Evolutionary conservation across 768 basidiomycete species (phyloP), one percentile per base, ranked within the genome.

Genomic region (Leccinellum luteum): DNA sequence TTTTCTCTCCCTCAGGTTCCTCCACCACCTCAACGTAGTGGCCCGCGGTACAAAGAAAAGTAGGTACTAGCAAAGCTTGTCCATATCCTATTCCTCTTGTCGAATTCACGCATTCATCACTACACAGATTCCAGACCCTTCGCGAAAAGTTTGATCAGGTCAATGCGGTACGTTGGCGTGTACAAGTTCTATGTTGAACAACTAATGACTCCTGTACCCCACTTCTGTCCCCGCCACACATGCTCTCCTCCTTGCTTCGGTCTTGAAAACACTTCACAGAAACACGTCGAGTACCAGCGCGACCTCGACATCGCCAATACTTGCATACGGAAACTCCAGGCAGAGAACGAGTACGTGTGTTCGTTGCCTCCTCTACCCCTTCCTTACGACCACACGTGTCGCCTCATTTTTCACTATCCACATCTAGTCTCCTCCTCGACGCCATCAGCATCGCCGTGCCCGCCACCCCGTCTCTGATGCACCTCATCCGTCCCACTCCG

Each of bases 121-220:
- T 12, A 31, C 21, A 3, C 21, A 73, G 71, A 53, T 73, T 69
- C 34, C 71, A 74, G 21, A 25, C 54, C 5, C 62, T 73, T 5
- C 68, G 69, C 17, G 73, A 74, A 66, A 70, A 64, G 48, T 73
- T 65, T 35, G 71, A 74, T 48, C 69, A 69, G 45, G 71, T 73
- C 53, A 73, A 27, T n/a, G 49, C 63, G 41, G 71, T 74, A 58
- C 41, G 73, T 68, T 34, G 19, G 12, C 28, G 6, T 30, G 10
- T n/a, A 2, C 10, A 4, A 19, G 38, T n/a, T 45, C 19, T 45
- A 19, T 45, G 13, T 10, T 21, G 19, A 23, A 45, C 12, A 14
- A 14, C 21, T 7, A 17, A 41, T 10, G 9, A 41, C 38, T n/a
- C n/a, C n/a, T 14, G 4, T n/a, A n/a, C n/a, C 8, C 9, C n/a